A percentile compares a stretch with the other conserved stretches of the same genome.
Evolutionary conservation across 192 early-diverging fungal genomes (phyloP).

Genomic region (Neocallimastix lanati): DNA sequence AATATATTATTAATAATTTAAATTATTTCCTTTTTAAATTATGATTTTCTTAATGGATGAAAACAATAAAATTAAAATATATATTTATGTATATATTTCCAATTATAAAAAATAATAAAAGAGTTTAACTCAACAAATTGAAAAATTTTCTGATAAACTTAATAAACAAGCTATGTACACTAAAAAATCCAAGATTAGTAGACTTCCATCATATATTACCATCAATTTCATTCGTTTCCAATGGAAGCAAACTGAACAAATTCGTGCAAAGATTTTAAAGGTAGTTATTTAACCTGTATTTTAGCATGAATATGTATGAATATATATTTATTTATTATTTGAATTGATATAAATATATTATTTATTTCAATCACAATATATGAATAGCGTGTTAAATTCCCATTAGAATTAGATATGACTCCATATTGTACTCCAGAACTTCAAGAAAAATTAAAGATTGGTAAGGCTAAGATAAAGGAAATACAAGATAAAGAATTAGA

Average conservation of each 20-base stretch:
- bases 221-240: conserved; percentile 83
- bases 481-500: conserved; percentile 45
- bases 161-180: conserved; percentile 62
- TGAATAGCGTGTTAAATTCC: conserved; percentile 78
- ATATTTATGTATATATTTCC: too few relatives aligned
- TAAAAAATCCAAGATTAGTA: conserved; percentile 50
- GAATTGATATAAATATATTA: too few relatives aligned
- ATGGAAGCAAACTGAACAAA: conserved; percentile 66
- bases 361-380: too few relatives aligned
- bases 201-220: conserved; percentile 76
- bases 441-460: conserved; percentile 42
- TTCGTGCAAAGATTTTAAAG: conserved; percentile 84
- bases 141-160: conserved; percentile 73
- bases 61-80: too few relatives aligned
- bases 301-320: too few relatives aligned
- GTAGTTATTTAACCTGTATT: too few relatives aligned
- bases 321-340: too few relatives aligned
- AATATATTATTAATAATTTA: too few relatives aligned
- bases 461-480: conserved; percentile 34
- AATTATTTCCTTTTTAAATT: too few relatives aligned
- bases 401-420: conserved; percentile 74
- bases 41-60: too few relatives aligned
- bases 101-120: too few relatives aligned
- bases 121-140: conserved; percentile 61
- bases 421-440: conserved; percentile 73